Percentiles rank a stretch among this genome's conserved stretches.
Conservation (phyloP, 2,329 filamentous ascomycete species). For the Scortechinia acanthostroma region DNA sequence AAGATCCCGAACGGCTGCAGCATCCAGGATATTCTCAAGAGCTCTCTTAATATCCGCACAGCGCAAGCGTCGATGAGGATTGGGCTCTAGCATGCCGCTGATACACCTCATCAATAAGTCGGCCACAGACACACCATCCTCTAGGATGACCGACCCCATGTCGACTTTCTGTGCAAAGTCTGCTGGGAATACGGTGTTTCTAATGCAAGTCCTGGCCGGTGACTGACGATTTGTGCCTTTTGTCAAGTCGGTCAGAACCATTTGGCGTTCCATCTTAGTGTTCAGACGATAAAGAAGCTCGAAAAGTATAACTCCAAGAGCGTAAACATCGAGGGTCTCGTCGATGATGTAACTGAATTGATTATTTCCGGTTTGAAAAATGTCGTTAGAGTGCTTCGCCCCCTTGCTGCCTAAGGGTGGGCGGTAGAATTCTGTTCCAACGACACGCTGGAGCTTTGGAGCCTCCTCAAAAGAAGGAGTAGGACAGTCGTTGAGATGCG, state of each 20-base stretch:
- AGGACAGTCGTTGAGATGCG: slow-evolving; percentile 20
- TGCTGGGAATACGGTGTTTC: not conserved
- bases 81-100: slow-evolving; percentile 26
- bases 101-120: slow-evolving; percentile 24
- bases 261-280: slow-evolving; percentile 37
- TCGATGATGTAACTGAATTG: slow-evolving; percentile 20
- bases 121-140: slow-evolving; percentile 16
- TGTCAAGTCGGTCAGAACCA: not conserved
- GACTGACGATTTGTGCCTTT: not conserved
- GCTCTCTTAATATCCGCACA: slow-evolving; percentile 11
- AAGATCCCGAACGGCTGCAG: too few species aligned
- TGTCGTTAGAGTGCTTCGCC: slow-evolving; percentile 2
- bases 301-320: slow-evolving; percentile 51
- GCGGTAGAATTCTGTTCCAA: slow-evolving; percentile 58
- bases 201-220: not conserved
- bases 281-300: slow-evolving; percentile 48
- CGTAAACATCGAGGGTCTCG: slow-evolving; percentile 52
- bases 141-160: slow-evolving; percentile 6
- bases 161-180: not conserved
- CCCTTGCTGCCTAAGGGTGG: slow-evolving; percentile 25
- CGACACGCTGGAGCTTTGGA: slow-evolving; percentile 24
- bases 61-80: slow-evolving; percentile 21
- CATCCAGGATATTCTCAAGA: not conserved
- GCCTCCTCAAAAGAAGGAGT: slow-evolving; percentile 7
- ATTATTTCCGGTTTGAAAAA: slow-evolving; percentile 7